phyloP scores from a whole-genome alignment of 768 basidiomycete genomes.

The Agaricus bisporus region DNA sequence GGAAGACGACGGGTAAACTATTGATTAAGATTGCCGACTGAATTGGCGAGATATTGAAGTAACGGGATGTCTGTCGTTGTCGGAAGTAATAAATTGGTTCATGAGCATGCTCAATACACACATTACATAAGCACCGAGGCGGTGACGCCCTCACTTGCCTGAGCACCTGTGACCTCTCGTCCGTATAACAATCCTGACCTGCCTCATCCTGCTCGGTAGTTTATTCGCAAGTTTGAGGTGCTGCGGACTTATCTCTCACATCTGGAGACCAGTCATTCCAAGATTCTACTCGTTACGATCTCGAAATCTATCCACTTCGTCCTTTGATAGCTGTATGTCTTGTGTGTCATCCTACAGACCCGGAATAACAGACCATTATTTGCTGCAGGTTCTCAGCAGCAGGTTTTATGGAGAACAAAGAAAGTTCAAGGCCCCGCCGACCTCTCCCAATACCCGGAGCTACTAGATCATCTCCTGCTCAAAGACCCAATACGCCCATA shows the following conservation, averaged over 20 bases:
- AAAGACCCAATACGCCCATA: conserved; percentile 37
- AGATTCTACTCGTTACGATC: conserved; percentile 1
- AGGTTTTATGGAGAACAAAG: conserved; percentile 40
- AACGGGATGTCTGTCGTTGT: too few relatives aligned
- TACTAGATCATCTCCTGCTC: conserved; percentile 19
- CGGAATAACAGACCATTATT: background rate
- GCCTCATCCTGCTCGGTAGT: background rate
- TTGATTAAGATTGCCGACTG: conserved; percentile 56
- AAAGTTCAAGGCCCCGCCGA: conserved; percentile 37
- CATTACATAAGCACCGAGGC: conserved; percentile 3
- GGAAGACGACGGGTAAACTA: conserved; percentile 84
- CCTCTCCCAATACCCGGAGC: conserved; percentile 41
- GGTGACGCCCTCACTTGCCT: too few relatives aligned
- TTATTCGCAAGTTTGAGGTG: background rate
- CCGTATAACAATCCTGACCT: background rate
- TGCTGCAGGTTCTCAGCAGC: conserved; percentile 1
- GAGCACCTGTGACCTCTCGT: background rate
- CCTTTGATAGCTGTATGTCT: conserved; percentile 10
- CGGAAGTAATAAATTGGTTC: too few relatives aligned
- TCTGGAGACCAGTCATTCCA: background rate
- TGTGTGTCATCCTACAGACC: background rate
- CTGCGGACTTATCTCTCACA: background rate
- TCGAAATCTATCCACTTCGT: conserved; percentile 6
- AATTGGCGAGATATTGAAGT: background rate
- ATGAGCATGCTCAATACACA: background rate